A percentile compares a stretch with the other conserved stretches of the same genome.
These are phyloP conservation scores for Dioszegia hungarica DNA, from an alignment of 768 basidiomycete genomes.

Conservation along the genomic window DNA sequence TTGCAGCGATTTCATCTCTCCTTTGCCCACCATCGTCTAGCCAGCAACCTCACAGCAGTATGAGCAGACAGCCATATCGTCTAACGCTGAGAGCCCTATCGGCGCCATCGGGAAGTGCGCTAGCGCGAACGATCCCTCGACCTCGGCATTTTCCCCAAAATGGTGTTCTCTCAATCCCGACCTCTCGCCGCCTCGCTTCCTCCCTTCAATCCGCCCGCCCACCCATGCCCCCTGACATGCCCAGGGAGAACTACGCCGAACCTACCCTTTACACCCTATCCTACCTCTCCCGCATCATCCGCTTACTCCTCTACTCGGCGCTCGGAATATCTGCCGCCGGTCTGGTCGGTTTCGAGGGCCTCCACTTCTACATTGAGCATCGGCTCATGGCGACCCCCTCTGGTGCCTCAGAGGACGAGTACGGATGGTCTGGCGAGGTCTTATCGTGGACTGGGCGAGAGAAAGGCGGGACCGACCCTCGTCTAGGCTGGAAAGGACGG, in stretches of 20 bases:
- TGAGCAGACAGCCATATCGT: background rate
- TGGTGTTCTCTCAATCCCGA: background rate
- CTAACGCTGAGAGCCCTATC: background rate
- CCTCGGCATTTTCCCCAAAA: background rate
- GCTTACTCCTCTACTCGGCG: slow-evolving; percentile 29
- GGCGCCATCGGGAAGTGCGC: background rate
- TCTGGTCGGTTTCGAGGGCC: slow-evolving; percentile 19
- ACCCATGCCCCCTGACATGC: slow-evolving; percentile 32
- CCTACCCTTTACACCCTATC: slow-evolving; percentile 41
- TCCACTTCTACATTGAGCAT: slow-evolving; percentile 30
- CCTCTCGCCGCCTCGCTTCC: slow-evolving; percentile 1
- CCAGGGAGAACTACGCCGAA: slow-evolving; percentile 38
- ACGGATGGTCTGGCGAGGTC: slow-evolving; percentile 40
- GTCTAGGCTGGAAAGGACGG: slow-evolving; percentile 38
- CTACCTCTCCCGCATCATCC: slow-evolving; percentile 31
- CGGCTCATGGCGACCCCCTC: slow-evolving; percentile 14
- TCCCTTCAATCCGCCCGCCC: slow-evolving; percentile 1
- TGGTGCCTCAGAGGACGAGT: slow-evolving; percentile 15
- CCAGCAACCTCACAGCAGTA: background rate
- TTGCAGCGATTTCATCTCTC: background rate
- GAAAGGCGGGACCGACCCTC: slow-evolving; percentile 37
- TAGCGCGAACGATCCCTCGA: background rate
- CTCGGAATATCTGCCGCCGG: slow-evolving; percentile 11
- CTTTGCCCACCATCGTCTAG: too few species aligned
- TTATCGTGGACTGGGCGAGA: slow-evolving; percentile 40